Conservation (phyloP, 2,329 filamentous ascomycete species). For the Pseudocercospora fuligena region DNA sequence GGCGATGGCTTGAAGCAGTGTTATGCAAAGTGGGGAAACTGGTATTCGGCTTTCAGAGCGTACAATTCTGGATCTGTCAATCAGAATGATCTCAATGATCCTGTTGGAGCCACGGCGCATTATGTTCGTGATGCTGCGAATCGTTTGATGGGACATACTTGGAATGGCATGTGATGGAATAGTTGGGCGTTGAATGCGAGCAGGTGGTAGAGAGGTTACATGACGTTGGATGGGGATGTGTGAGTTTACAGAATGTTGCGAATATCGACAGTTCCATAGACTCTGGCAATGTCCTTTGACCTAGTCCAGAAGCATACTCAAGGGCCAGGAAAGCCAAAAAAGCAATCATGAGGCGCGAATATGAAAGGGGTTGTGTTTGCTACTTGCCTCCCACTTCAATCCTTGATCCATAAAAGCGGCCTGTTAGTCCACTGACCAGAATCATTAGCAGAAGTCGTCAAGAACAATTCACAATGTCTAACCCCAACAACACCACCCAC, state of each 20-base stretch:
- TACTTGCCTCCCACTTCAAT: no score
- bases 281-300: background rate
- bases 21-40: conserved; percentile 39
- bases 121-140: conserved; percentile 60
- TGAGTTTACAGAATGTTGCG: background rate
- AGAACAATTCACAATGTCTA: no score
- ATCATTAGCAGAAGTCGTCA: no score
- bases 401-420: no score
- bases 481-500: no score
- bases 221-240: background rate
- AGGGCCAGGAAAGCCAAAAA: no score
- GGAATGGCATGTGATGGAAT: background rate
- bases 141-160: conserved; percentile 44
- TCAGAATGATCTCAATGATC: conserved; percentile 36
- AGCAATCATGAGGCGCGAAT: no score
- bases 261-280: background rate
- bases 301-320: no score
- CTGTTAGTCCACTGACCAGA: no score
- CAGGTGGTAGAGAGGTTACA: no score
- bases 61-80: conserved; percentile 43
- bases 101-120: conserved; percentile 56
- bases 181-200: no score
- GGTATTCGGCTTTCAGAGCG: conserved; percentile 51
- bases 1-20: conserved; percentile 51
- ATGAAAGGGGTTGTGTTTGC: no score